phyloP scores from a whole-genome alignment of 2,329 filamentous ascomycete genomes.

The Cladobotryum mycophilum region DNA sequence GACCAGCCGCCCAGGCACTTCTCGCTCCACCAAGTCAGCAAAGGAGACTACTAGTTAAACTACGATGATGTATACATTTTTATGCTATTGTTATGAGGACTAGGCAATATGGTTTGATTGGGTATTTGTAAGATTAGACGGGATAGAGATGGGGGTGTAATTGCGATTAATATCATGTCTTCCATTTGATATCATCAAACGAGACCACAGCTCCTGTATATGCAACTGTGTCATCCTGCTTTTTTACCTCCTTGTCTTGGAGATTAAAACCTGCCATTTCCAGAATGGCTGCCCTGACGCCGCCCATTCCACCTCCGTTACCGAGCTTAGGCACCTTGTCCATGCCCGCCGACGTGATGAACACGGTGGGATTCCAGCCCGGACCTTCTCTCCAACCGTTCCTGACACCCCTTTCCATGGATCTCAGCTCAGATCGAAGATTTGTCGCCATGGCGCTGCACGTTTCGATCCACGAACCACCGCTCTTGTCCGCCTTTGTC shows the following conservation, averaged over 20 bases:
- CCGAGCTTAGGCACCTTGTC: conserved; percentile 23
- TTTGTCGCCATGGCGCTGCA: conserved; percentile 22
- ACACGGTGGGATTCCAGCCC: conserved; percentile 25
- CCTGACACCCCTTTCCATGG: conserved; percentile 17
- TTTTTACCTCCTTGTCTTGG: conserved; percentile 25
- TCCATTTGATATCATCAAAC: conserved; percentile 35
- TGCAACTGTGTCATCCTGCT: conserved; percentile 29
- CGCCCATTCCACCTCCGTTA: conserved; percentile 33
- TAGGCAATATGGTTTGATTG: too few relatives aligned
- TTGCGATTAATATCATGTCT: conserved; percentile 14
- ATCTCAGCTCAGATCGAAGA: conserved; percentile 23
- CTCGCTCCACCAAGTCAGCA: conserved; percentile 19
- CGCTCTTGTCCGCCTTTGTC: conserved; percentile 51
- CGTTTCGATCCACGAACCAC: conserved; percentile 21
- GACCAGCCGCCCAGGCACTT: conserved; percentile 36
- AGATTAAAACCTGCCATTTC: conserved; percentile 34
- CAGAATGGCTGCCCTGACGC: conserved; percentile 33
- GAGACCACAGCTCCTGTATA: conserved; percentile 32
- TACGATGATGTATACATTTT: too few relatives aligned
- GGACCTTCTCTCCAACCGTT: conserved; percentile 24
- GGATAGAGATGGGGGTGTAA: not conserved
- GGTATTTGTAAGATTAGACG: not conserved
- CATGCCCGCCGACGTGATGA: conserved; percentile 34
- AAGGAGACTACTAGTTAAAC: not conserved
- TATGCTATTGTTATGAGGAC: not conserved